Conservation (phyloP, 2,329 filamentous ascomycete species). For the Trichoderma guizhouense region DNA sequence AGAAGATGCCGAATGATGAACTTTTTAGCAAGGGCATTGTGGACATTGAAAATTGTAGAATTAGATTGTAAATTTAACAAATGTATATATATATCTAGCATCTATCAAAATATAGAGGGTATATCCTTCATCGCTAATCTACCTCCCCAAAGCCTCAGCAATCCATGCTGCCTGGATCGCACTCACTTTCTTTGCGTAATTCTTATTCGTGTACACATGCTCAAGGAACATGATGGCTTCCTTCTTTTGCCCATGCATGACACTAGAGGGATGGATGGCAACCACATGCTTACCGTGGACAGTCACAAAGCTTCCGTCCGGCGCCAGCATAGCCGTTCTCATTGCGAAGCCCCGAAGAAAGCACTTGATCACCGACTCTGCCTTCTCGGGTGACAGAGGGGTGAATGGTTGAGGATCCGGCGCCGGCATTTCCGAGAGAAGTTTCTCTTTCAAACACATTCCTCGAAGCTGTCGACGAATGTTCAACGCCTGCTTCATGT, state of each 20-base stretch:
- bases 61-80: background rate
- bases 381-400: slow-evolving; percentile 52
- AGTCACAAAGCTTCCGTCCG: slow-evolving; percentile 60
- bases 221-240: slow-evolving; percentile 68
- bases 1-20: slow-evolving; percentile 25
- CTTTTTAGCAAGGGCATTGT: background rate
- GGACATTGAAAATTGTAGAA: background rate
- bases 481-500: slow-evolving; percentile 60
- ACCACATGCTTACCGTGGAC: slow-evolving; percentile 58
- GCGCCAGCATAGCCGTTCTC: slow-evolving; percentile 58
- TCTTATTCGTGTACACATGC: slow-evolving; percentile 64
- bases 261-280: slow-evolving; percentile 60
- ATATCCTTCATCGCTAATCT: slow-evolving; percentile 18
- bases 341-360: slow-evolving; percentile 60
- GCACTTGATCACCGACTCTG: slow-evolving; percentile 54
- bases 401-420: slow-evolving; percentile 55
- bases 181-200: slow-evolving; percentile 65
- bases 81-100: background rate
- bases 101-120: background rate
- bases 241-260: slow-evolving; percentile 59
- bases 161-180: slow-evolving; percentile 60
- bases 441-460: slow-evolving; percentile 51
- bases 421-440: slow-evolving; percentile 45
- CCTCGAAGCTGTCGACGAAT: slow-evolving; percentile 60
- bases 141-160: slow-evolving; percentile 43